Evolutionary conservation across 305 asterid species (phyloP).

Genomic region (Fraxinus sp.): DNA sequence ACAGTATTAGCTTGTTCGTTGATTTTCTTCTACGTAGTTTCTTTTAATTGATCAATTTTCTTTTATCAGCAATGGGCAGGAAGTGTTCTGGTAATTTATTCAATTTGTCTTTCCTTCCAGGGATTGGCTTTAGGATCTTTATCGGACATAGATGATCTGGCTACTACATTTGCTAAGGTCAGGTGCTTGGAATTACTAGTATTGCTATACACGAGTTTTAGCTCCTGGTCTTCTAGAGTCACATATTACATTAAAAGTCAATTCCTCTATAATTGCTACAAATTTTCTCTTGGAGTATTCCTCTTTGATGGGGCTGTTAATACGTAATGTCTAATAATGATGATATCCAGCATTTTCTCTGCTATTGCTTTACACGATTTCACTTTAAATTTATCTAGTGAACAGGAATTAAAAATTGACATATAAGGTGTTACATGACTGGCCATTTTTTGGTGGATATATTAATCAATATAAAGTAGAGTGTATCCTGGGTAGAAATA

Average conservation of each 20-base stretch:
- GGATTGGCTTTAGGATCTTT: neutral
- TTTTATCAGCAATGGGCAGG: neutral
- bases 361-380: neutral
- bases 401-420: neutral
- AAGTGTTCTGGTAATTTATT: neutral
- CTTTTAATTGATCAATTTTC: neutral
- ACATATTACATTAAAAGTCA: neutral
- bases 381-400: neutral
- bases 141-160: constrained; percentile 16
- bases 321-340: neutral
- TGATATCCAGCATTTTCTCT: neutral
- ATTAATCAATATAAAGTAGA: neutral
- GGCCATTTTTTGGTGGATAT: neutral
- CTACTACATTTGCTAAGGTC: constrained; percentile 15
- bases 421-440: neutral
- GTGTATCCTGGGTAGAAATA: neutral
- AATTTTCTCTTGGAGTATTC: neutral
- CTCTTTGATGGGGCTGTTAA: neutral
- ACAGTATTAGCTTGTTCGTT: neutral
- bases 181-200: neutral
- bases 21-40: neutral
- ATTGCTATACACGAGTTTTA: neutral
- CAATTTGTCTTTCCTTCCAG: neutral
- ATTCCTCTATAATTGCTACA: neutral
- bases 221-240: neutral